These are phyloP conservation scores for Xylaria digitata DNA, from an alignment of 2,329 filamentous ascomycete species.

Conservation along the genomic window DNA sequence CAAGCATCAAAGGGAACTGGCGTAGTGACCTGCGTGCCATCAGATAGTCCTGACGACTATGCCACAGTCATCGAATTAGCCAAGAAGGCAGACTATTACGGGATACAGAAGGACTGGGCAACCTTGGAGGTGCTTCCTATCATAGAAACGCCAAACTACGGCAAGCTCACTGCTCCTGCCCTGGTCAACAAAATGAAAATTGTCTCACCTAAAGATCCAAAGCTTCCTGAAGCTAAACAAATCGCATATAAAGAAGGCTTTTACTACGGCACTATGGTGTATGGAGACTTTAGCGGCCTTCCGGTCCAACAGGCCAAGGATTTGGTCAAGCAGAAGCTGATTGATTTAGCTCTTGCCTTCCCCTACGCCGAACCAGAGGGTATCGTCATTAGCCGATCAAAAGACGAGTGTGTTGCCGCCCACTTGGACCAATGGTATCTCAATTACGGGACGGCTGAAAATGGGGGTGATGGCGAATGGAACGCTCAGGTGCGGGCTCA, in stretches of 20 bases:
- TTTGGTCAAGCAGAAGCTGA: constrained; percentile 81
- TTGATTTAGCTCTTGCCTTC: constrained; percentile 84
- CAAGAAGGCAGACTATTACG: neutral
- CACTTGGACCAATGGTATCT: neutral
- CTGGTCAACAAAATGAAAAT: constrained; percentile 71
- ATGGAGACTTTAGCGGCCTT: constrained; percentile 88
- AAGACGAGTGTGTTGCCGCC: constrained; percentile 88
- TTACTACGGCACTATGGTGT: constrained; percentile 91
- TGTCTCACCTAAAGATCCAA: constrained; percentile 93
- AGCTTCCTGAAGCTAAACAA: constrained; percentile 93
- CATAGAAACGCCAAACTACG: no score
- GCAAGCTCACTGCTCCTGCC: neutral
- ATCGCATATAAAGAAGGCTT: constrained; percentile 96
- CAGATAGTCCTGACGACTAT: neutral
- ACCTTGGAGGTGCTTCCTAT: neutral
- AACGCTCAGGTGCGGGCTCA: constrained; percentile 8
- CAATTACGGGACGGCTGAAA: neutral
- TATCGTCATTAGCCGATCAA: constrained; percentile 66
- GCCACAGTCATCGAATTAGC: neutral
- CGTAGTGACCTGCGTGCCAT: neutral
- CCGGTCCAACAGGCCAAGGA: constrained; percentile 88
- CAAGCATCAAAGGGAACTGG: neutral
- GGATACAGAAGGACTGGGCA: neutral
- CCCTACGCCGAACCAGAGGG: constrained; percentile 89
- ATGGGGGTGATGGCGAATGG: constrained; percentile 16